phyloP scores from a whole-genome alignment of 1,139 yeast species.

The Lodderomyces elongisporus region DNA sequence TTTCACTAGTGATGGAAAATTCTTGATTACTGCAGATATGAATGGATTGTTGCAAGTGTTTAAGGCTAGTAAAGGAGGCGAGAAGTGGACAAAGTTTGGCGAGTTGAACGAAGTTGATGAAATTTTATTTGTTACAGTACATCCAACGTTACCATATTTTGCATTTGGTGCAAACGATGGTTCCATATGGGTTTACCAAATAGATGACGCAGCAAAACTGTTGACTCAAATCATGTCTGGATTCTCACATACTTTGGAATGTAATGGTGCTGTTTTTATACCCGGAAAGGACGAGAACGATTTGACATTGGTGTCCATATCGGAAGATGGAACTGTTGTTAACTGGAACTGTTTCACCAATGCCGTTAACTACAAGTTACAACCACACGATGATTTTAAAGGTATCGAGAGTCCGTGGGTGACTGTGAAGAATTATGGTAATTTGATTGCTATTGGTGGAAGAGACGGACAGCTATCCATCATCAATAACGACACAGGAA shows the following conservation, averaged over 20 bases:
- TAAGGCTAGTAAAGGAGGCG: slow-evolving; percentile 67
- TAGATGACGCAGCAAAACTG: slow-evolving; percentile 50
- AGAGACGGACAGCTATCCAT: slow-evolving; percentile 81
- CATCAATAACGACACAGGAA: slow-evolving; percentile 68
- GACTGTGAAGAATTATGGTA: slow-evolving; percentile 45
- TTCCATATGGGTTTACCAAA: slow-evolving; percentile 88
- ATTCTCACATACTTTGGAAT: slow-evolving; percentile 71
- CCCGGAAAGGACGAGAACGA: slow-evolving; percentile 56
- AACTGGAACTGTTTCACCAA: slow-evolving; percentile 88
- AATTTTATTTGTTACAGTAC: slow-evolving; percentile 66
- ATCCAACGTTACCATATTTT: slow-evolving; percentile 69
- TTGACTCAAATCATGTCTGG: slow-evolving; percentile 74
- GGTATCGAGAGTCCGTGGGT: slow-evolving; percentile 89
- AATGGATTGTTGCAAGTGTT: slow-evolving; percentile 77
- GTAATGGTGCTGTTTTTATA: slow-evolving; percentile 73
- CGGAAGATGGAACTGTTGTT: slow-evolving; percentile 86
- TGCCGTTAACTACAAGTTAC: slow-evolving; percentile 59
- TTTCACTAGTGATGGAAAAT: slow-evolving; percentile 78
- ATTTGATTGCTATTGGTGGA: slow-evolving; percentile 69
- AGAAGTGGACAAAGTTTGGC: slow-evolving; percentile 69
- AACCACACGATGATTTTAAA: slow-evolving; percentile 56
- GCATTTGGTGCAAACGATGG: slow-evolving; percentile 97
- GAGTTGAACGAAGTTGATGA: slow-evolving; percentile 84
- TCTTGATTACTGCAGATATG: slow-evolving; percentile 89
- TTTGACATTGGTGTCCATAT: slow-evolving; percentile 63